phyloP scores from a whole-genome alignment of 257 asterid genomes.

The Petrea volubilis region DNA sequence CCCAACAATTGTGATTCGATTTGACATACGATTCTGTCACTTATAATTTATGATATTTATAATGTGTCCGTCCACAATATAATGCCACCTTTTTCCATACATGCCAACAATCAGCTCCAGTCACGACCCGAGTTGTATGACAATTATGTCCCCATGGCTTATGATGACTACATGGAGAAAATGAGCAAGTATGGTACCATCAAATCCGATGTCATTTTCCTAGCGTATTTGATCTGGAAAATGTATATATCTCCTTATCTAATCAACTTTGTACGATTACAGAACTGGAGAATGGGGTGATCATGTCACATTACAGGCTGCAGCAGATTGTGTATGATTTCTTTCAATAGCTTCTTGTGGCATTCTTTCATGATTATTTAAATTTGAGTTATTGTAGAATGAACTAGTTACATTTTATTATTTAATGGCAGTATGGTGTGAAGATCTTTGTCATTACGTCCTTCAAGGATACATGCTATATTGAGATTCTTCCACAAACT shows the following conservation, averaged over 20 bases:
- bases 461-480: slow-evolving; percentile 88
- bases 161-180: slow-evolving; percentile 64
- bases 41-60: not conserved
- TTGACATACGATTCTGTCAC: not conserved
- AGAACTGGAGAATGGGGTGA: slow-evolving; percentile 98
- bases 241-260: slow-evolving; percentile 3
- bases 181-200: slow-evolving; percentile 62
- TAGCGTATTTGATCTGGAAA: not conserved
- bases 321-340: slow-evolving; percentile 70
- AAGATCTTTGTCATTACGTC: slow-evolving; percentile 87
- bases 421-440: slow-evolving; percentile 67
- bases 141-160: slow-evolving; percentile 82
- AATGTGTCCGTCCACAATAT: not conserved
- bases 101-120: slow-evolving; percentile 56
- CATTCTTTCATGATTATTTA: slow-evolving; percentile 4
- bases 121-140: slow-evolving; percentile 61
- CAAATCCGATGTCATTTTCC: slow-evolving; percentile 11
- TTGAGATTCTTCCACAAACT: slow-evolving; percentile 79
- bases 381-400: not conserved
- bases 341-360: slow-evolving; percentile 5
- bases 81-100: slow-evolving; percentile 17
- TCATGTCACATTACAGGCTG: slow-evolving; percentile 90
- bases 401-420: not conserved
- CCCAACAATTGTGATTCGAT: too few species aligned
- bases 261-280: slow-evolving; percentile 33